phyloP scores from a whole-genome alignment of 2,329 filamentous ascomycete genomes.

The Venturiaceae sp. region DNA sequence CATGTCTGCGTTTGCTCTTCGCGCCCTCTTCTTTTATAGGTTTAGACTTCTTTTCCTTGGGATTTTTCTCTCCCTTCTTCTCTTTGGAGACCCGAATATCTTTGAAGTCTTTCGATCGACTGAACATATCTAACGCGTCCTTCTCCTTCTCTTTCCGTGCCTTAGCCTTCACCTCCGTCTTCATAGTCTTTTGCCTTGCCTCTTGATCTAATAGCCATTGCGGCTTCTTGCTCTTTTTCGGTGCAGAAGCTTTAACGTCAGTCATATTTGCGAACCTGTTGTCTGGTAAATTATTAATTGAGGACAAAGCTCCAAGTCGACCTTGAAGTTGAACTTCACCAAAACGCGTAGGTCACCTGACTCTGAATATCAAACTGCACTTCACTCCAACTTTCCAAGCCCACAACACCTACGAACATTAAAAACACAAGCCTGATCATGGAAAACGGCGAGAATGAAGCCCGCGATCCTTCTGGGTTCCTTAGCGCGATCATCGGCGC shows the following conservation, averaged over 20 bases:
- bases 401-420: neutral
- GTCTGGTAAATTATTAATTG: no score
- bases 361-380: neutral
- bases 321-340: no score
- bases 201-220: slow-evolving; percentile 10
- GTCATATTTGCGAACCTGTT: neutral
- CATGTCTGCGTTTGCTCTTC: slow-evolving; percentile 10
- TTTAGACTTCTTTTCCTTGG: slow-evolving; percentile 16
- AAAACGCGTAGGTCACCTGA: neutral
- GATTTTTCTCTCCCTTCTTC: slow-evolving; percentile 22
- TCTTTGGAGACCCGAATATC: slow-evolving; percentile 27
- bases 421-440: slow-evolving; percentile 33
- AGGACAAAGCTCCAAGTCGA: no score
- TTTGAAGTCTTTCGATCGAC: slow-evolving; percentile 24
- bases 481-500: slow-evolving; percentile 90
- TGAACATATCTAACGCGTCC: slow-evolving; percentile 28
- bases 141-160: slow-evolving; percentile 18
- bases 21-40: slow-evolving; percentile 17
- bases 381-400: neutral
- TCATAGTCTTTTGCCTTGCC: neutral
- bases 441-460: slow-evolving; percentile 69
- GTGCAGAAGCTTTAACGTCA: neutral
- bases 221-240: slow-evolving; percentile 2
- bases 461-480: slow-evolving; percentile 89
- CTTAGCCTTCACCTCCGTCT: slow-evolving; percentile 13